phyloP scores from a whole-genome alignment of 2,329 filamentous ascomycete species.

The Blastomyces silverae region DNA sequence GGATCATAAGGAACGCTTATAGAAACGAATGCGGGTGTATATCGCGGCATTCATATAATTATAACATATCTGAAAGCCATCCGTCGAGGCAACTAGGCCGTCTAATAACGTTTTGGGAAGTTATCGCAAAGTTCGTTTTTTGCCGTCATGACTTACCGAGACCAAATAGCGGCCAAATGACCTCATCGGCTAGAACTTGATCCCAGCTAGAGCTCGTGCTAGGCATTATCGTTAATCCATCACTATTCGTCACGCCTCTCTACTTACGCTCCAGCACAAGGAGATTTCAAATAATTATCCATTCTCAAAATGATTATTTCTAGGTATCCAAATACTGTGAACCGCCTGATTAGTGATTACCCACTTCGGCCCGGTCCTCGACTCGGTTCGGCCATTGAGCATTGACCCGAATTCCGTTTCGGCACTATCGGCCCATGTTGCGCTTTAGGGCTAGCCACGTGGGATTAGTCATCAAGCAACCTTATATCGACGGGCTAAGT shows the following conservation, averaged over 20 bases:
- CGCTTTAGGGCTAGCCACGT: background rate
- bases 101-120: background rate
- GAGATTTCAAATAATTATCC: background rate
- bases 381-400: background rate
- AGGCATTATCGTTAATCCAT: too few relatives aligned
- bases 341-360: background rate
- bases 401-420: too few relatives aligned
- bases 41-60: background rate
- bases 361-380: background rate
- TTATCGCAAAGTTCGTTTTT: background rate
- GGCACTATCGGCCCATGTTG: too few relatives aligned
- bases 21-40: background rate
- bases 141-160: background rate
- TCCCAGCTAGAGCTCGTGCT: too few relatives aligned
- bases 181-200: background rate
- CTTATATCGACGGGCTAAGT: background rate
- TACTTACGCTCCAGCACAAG: background rate
- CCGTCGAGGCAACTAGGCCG: too few relatives aligned
- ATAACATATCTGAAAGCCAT: background rate
- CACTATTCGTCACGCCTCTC: too few relatives aligned
- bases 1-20: background rate
- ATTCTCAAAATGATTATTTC: too few relatives aligned
- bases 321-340: background rate
- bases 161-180: background rate
- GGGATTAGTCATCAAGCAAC: slow-evolving; percentile 1